Evolutionary conservation across 495 filamentous ascomycete species (phyloP).

Genomic region (Neurospora intermedia): DNA sequence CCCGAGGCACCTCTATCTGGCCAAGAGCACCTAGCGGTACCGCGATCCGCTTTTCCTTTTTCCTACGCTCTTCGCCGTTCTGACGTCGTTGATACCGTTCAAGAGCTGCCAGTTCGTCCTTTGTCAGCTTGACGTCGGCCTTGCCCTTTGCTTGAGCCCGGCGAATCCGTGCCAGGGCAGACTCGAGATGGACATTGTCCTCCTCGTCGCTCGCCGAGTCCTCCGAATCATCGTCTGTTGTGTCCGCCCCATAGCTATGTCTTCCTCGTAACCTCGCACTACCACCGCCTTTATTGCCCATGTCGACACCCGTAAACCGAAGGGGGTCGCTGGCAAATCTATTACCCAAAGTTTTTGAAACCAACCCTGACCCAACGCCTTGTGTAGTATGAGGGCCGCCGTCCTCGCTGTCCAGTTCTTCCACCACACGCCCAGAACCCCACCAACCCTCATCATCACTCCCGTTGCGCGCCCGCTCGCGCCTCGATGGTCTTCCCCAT

Average conservation of each 20-base stretch:
- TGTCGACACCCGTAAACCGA: constrained; percentile 50
- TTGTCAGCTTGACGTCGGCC: constrained; percentile 62
- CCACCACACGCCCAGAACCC: constrained; percentile 41
- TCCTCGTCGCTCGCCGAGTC: constrained; percentile 46
- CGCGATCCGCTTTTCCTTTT: constrained; percentile 29
- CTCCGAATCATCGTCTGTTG: constrained; percentile 42
- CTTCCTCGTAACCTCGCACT: constrained; percentile 24
- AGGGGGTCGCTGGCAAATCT: constrained; percentile 48
- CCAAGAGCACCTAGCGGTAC: constrained; percentile 24
- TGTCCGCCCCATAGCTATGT: constrained; percentile 32
- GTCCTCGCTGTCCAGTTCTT: constrained; percentile 58
- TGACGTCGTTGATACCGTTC: constrained; percentile 52
- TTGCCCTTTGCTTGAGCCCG: constrained; percentile 63
- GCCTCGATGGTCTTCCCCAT: constrained; percentile 97
- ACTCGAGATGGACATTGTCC: constrained; percentile 64
- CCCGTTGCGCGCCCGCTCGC: constrained; percentile 56
- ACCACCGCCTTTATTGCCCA: constrained; percentile 36
- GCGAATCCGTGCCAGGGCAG: constrained; percentile 64
- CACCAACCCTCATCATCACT: constrained; percentile 35
- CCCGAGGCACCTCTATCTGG: constrained; percentile 21
- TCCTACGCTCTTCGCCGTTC: constrained; percentile 32
- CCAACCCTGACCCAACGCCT: constrained; percentile 38
- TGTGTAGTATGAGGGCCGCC: constrained; percentile 52
- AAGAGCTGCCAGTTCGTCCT: constrained; percentile 64
- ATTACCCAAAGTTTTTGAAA: constrained; percentile 23